Conservation (phyloP, 768 basidiomycete species). For the Sutorius australiensis region DNA sequence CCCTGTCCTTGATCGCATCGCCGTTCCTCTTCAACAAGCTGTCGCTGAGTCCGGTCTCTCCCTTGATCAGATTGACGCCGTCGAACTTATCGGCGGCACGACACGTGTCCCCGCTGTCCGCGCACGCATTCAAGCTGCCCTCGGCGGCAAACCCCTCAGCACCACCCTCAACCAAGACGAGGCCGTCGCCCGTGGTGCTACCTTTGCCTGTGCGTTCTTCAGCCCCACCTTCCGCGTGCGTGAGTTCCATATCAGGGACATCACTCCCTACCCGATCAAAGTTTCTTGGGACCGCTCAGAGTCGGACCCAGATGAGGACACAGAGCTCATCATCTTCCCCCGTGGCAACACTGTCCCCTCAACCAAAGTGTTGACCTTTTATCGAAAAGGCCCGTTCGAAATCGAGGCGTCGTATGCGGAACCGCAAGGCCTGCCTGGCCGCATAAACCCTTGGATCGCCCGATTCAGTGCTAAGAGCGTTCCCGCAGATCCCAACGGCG, state of each 20-base stretch:
- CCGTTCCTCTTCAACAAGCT: conserved; percentile 70
- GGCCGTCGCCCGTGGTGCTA: conserved; percentile 92
- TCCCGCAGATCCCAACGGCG: conserved; percentile 63
- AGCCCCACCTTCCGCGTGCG: conserved; percentile 98
- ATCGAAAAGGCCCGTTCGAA: conserved; percentile 83
- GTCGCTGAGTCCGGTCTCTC: conserved; percentile 76
- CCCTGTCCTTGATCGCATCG: conserved; percentile 72
- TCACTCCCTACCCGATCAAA: conserved; percentile 85
- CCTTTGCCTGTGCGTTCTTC: conserved; percentile 95
- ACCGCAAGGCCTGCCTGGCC: conserved; percentile 64
- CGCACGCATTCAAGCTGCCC: conserved; percentile 76
- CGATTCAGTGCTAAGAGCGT: conserved; percentile 81
- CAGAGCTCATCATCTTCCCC: conserved; percentile 88
- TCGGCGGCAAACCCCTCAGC: conserved; percentile 78
- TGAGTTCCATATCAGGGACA: conserved; percentile 88
- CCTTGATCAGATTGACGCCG: conserved; percentile 79
- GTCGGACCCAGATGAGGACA: conserved; percentile 82
- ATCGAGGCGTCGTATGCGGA: conserved; percentile 85
- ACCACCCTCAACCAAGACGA: conserved; percentile 98
- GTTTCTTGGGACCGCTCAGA: conserved; percentile 78
- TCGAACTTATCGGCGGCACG: conserved; percentile 92
- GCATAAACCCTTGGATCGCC: conserved; percentile 81
- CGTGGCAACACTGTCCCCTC: conserved; percentile 82
- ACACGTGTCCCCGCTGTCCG: conserved; percentile 94
- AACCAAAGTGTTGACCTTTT: conserved; percentile 94